These are phyloP conservation scores for Candida dajiaensis DNA, from an alignment of 805 yeast genomes.

Conservation along the genomic window DNA sequence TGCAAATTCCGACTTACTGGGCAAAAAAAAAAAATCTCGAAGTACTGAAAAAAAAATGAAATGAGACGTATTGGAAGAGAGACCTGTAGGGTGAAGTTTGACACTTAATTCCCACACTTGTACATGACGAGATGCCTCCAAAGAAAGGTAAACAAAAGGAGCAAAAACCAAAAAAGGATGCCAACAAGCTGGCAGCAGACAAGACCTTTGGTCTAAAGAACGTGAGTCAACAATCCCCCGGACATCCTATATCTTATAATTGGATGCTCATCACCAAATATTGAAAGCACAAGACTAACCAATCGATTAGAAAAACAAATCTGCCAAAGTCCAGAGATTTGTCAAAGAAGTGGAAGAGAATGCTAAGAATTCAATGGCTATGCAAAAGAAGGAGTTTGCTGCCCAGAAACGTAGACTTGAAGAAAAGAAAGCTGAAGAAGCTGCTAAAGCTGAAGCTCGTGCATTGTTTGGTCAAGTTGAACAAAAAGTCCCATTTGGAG, in stretches of 20 bases:
- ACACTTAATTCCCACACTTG: not conserved
- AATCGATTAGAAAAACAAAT: constrained; percentile 60
- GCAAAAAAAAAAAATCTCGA: too few relatives aligned
- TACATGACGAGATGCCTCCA: constrained; percentile 58
- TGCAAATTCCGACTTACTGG: too few relatives aligned
- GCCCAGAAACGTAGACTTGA: constrained; percentile 60
- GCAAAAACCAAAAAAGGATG: constrained; percentile 42
- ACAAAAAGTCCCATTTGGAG: constrained; percentile 94
- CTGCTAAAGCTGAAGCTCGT: constrained; percentile 82
- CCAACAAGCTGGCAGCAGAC: constrained; percentile 70
- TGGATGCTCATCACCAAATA: not conserved
- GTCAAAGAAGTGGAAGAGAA: constrained; percentile 58
- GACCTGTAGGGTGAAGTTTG: not conserved
- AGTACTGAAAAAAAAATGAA: too few relatives aligned
- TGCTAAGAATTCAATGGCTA: constrained; percentile 51
- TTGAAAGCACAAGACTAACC: not conserved
- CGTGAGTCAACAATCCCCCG: constrained; percentile 9
- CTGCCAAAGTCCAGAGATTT: constrained; percentile 77
- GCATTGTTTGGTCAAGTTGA: constrained; percentile 65
- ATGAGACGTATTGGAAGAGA: too few relatives aligned
- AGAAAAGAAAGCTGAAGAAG: constrained; percentile 87
- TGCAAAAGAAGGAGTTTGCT: constrained; percentile 63
- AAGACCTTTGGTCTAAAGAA: constrained; percentile 95
- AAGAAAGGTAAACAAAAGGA: constrained; percentile 53
- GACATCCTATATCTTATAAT: not conserved